Evolutionary conservation across 805 yeast genomes (phyloP), one percentile per base, ranked within the genome.

Genomic region (Yarrowia sp.): DNA sequence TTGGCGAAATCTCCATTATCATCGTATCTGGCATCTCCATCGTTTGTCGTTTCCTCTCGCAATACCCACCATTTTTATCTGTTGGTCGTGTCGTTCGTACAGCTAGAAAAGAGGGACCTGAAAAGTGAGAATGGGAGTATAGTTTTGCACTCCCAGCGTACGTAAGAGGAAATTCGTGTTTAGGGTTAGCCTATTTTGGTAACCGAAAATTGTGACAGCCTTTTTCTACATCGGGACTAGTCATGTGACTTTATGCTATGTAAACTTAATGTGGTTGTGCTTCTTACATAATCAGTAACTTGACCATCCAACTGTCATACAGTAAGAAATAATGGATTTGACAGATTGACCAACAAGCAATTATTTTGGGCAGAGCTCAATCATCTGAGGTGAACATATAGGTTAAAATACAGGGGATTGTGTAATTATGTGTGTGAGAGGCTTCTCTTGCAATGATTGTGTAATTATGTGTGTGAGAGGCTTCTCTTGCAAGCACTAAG

Each of bases 61-160:
- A 48, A 36, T 54, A 38, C 61, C 44, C 35, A 54, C 61, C 61
- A 54, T 54, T 54, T 36, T 54, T 17, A 26, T 54, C 14, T 51
- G 58, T 51, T 51, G 58, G 61, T 38, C 26, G 61, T 54, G 61
- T 54, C 46, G 61, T 54, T 54, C 61, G 61, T 54, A 54, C 61
- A 54, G 61, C 61, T 54, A 38, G 46, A 54, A 38, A 54, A 38
- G 61, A 54, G 59, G 43, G 33, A 36, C 46, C 35, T 54, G 61
- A 35, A 54, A 54, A 54, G 46, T 54, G 61, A 51, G 26, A 54
- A 54, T 17, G 44, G 33, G 61, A 36, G 61, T 54, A 51, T 51
- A 51, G 41, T 54, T 54, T 28, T 32, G 33, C 41, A 54, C 24
- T 11, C 35, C 19, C 46, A 11, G 17, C 5, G 17, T 44, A 44